phyloP scores from a whole-genome alignment of 2,329 filamentous ascomycete genomes.

The Alternaria sp. region DNA sequence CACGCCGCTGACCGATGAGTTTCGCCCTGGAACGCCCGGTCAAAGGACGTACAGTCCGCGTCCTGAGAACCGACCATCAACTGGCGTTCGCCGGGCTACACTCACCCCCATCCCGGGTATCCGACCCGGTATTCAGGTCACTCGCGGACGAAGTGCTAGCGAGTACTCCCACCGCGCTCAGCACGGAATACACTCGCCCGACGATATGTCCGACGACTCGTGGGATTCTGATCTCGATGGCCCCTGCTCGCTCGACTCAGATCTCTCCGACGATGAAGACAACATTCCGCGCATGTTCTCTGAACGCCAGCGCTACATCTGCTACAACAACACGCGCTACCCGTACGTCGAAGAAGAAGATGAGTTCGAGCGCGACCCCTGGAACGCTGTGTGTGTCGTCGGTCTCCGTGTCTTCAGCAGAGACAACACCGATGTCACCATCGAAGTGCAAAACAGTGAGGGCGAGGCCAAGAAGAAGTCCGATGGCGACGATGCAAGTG shows the following conservation, averaged over 20 bases:
- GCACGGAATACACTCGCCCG: conserved; percentile 35
- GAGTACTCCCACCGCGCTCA: conserved; percentile 40
- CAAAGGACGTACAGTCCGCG: conserved; percentile 41
- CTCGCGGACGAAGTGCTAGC: conserved; percentile 35
- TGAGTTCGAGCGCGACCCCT: conserved; percentile 59
- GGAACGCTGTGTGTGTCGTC: conserved; percentile 68
- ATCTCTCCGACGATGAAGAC: conserved; percentile 25
- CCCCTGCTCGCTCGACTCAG: conserved; percentile 39
- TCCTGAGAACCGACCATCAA: conserved; percentile 36
- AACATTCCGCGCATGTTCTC: conserved; percentile 13
- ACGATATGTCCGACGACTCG: conserved; percentile 47
- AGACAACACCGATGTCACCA: conserved; percentile 57
- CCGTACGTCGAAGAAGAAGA: conserved; percentile 47
- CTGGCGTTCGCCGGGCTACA: conserved; percentile 44
- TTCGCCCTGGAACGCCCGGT: conserved; percentile 41
- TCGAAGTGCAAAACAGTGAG: conserved; percentile 58
- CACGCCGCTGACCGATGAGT: conserved; percentile 40
- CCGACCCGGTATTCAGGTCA: conserved; percentile 45
- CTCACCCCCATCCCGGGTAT: conserved; percentile 46
- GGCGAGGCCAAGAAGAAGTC: conserved; percentile 31
- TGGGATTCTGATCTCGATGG: conserved; percentile 52
- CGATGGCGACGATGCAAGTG: conserved; percentile 32
- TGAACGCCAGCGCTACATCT: conserved; percentile 28
- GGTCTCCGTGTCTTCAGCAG: conserved; percentile 65
- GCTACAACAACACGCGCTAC: conserved; percentile 29